These are phyloP conservation scores for Oryza brachyantha DNA, from an alignment of 176 grass and related monocot genomes.

Conservation along the genomic window DNA sequence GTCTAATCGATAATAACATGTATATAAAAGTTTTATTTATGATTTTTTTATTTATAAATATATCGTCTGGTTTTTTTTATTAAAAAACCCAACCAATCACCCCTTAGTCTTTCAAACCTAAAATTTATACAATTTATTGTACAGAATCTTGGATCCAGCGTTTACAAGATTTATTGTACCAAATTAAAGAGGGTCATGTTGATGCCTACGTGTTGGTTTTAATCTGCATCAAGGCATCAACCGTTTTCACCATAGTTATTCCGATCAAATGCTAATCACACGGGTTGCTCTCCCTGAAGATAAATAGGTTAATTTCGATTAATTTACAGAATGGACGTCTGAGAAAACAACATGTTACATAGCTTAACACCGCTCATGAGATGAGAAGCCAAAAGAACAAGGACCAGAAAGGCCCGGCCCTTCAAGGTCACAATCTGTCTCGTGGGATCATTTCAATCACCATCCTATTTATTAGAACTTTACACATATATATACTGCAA, in stretches of 20 bases:
- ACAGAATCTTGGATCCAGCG: not conserved
- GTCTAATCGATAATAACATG: too few relatives aligned
- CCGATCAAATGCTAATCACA: not conserved
- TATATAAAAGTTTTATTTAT: too few relatives aligned
- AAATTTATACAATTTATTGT: not conserved
- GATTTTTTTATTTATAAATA: too few relatives aligned
- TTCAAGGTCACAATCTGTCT: not conserved
- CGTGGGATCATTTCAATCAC: not conserved
- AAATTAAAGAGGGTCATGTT: not conserved
- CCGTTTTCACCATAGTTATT: slow-evolving; percentile 12
- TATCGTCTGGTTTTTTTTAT: too few relatives aligned
- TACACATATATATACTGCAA: not conserved
- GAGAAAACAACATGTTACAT: not conserved
- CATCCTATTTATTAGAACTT: not conserved
- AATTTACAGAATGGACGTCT: not conserved
- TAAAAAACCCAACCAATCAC: too few relatives aligned
- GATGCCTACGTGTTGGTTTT: not conserved
- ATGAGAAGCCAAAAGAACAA: not conserved
- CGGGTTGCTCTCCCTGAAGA: not conserved
- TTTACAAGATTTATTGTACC: not conserved
- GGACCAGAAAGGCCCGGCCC: not conserved
- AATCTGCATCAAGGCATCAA: not conserved
- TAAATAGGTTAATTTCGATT: not conserved
- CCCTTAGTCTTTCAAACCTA: not conserved
- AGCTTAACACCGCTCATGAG: not conserved